Base-by-base conservation (phyloP, 2,329 filamentous ascomycete species). In the Colletotrichum destructivum region DNA sequence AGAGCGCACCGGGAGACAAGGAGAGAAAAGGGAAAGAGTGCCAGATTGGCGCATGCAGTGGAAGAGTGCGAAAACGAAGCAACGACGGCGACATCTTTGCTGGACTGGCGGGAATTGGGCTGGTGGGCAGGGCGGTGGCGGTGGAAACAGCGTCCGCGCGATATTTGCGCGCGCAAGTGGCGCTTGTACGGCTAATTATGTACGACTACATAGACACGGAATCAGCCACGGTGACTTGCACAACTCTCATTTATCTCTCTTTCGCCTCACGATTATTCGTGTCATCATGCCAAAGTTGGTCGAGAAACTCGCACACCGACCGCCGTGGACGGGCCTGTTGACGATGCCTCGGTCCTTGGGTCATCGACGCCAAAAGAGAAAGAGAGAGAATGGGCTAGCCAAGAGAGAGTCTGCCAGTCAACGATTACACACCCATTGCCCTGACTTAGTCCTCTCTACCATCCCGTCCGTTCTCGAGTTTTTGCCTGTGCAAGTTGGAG, bases 201-300 rank as follows among this genome's bases (percentile, higher is more conserved):
- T 72, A 72, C 65, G 54, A 72, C 65, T 72, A 72, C 69, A 72
- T 69, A 64, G 69, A 69, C 52, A 72, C 69, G 69, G 60, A 72
- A 72, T 64, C 69, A 56, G 69, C 69, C 69, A 60, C 69, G 59
- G 64, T 69, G 62, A 71, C 49, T 67, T 64, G 35, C 49, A 71
- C 38, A 71, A 47, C 55, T 18, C 35, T 11, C 8, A 0, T 11
- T 51, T 66, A 15, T 15, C 49, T 40, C 35, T 52, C 4, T 57
- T 21, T 9, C 9, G 2, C 26, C 9, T 8, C 7, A 21, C 8
- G 2, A n/a, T 12, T 35, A 31, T 55, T 11, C 31, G 31, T 15
- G 11, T 11, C 18, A 12, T 21, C 3, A 55, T 38, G 31, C 31
- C 7, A 15, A 5, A 4, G 18, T 35, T 18, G 16, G 16, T 38